These are phyloP conservation scores for Mimosa bimucronata DNA, from an alignment of 306 rosid species.

Conservation along the genomic window DNA sequence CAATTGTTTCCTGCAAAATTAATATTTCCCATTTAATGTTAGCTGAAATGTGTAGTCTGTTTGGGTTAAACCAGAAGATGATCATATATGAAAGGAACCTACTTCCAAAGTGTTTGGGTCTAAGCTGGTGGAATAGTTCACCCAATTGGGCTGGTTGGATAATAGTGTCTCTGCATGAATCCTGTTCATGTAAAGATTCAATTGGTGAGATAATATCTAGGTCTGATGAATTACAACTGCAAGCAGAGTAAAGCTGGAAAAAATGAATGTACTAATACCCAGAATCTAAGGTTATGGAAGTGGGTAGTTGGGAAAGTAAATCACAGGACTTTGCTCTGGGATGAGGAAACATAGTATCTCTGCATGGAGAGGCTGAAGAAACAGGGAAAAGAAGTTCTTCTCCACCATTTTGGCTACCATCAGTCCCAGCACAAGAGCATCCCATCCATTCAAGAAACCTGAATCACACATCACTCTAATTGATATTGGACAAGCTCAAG, in stretches of 20 bases:
- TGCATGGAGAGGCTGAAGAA: constrained; percentile 65
- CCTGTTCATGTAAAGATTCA: constrained; percentile 47
- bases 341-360: constrained; percentile 72
- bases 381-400: constrained; percentile 67
- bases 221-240: neutral
- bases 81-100: constrained; percentile 27
- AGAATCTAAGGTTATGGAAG: constrained; percentile 66
- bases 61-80: neutral
- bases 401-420: constrained; percentile 51
- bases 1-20: constrained; percentile 67
- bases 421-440: constrained; percentile 87
- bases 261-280: constrained; percentile 54
- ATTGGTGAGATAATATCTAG: neutral
- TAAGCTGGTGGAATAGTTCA: constrained; percentile 55
- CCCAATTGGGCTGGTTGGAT: constrained; percentile 79
- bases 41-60: constrained; percentile 1
- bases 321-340: constrained; percentile 62
- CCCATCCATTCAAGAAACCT: constrained; percentile 83
- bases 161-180: constrained; percentile 68
- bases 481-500: constrained; percentile 8
- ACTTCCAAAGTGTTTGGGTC: constrained; percentile 55
- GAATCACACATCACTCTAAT: constrained; percentile 23
- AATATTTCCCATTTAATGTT: neutral
- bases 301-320: constrained; percentile 68
- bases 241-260: neutral